These are phyloP conservation scores for Solanum ahanhuiri DNA, from an alignment of 257 asterid genomes.

Conservation along the genomic window DNA sequence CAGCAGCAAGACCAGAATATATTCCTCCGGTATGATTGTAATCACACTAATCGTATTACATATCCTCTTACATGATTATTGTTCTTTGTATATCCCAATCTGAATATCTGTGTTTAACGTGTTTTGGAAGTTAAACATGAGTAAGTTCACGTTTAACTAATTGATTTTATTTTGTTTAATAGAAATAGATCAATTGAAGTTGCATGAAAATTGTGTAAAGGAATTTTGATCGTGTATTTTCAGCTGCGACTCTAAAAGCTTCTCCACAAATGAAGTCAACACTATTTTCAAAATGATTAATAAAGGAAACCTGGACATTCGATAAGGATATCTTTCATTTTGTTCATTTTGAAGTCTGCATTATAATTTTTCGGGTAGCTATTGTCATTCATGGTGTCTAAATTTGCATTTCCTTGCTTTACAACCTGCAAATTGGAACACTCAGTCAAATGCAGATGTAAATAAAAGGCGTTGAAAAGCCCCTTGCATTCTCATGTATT, in stretches of 20 bases:
- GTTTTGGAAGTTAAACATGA: neutral
- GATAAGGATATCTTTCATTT: neutral
- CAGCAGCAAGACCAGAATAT: neutral
- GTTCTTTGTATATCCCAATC: neutral
- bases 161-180: neutral
- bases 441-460: neutral
- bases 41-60: neutral
- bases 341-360: neutral
- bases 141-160: neutral
- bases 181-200: neutral
- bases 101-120: neutral
- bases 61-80: neutral
- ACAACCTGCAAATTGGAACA: neutral
- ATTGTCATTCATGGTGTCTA: neutral
- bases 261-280: neutral
- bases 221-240: neutral
- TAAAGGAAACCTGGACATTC: neutral
- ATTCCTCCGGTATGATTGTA: neutral
- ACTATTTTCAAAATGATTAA: neutral
- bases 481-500: neutral
- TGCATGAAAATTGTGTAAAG: neutral
- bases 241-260: neutral
- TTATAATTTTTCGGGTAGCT: neutral
- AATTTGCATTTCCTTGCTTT: neutral
- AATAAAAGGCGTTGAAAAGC: neutral